phyloP scores from a whole-genome alignment of 768 basidiomycete species.

The Crepidotus variabilis region DNA sequence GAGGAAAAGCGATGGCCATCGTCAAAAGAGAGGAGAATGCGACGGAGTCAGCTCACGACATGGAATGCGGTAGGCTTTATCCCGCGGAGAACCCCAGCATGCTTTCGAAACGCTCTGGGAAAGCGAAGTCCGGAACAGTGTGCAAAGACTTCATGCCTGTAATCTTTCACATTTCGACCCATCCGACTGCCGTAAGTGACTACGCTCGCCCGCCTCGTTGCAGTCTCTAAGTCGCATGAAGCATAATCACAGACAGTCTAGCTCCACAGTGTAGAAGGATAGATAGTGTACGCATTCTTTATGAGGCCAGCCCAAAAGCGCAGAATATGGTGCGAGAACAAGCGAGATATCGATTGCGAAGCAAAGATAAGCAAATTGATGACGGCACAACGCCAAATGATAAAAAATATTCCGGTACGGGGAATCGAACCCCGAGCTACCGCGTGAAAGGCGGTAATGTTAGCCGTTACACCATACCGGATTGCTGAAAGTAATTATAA shows the following conservation, averaged over 20 bases:
- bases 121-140: background rate
- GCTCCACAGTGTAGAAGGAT: no score
- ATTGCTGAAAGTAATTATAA: background rate
- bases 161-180: background rate
- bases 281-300: no score
- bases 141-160: background rate
- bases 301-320: no score
- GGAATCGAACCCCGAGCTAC: slow-evolving; percentile 39
- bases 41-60: background rate
- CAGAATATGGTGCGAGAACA: no score
- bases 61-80: background rate
- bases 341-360: no score
- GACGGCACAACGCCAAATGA: background rate
- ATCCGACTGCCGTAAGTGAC: background rate
- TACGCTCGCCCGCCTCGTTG: background rate
- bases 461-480: slow-evolving; percentile 54
- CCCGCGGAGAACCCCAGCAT: background rate
- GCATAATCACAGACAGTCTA: no score
- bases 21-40: background rate
- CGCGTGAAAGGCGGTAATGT: slow-evolving; percentile 56
- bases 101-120: background rate
- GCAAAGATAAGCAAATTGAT: no score
- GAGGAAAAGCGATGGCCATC: background rate
- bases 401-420: slow-evolving; percentile 19
- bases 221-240: background rate